Conservation (phyloP, 768 basidiomycete genomes). For the Agaricus subrufescens region DNA sequence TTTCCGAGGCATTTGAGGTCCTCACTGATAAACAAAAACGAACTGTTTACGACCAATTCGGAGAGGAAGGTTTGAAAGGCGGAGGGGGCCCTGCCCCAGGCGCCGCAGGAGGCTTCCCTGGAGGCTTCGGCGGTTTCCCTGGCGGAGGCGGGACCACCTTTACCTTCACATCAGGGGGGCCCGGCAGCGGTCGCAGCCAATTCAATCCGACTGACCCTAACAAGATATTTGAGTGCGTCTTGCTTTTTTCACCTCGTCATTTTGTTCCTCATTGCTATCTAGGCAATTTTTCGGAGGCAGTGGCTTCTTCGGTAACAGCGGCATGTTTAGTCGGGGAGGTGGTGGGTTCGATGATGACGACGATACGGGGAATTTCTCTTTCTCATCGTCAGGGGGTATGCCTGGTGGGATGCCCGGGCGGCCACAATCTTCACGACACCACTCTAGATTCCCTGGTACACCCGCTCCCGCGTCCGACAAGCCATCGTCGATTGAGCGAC, state of each 20-base stretch:
- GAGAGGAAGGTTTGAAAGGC: conserved; percentile 91
- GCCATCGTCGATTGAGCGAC: conserved; percentile 66
- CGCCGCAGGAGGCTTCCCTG: conserved; percentile 28
- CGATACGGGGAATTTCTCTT: conserved; percentile 39
- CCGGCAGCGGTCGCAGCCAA: conserved; percentile 32
- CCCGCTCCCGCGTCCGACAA: conserved; percentile 27
- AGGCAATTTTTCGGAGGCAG: conserved; percentile 55
- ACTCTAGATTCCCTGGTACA: conserved; percentile 16
- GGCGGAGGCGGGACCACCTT: conserved; percentile 44
- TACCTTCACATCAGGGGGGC: conserved; percentile 47
- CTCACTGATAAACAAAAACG: conserved; percentile 86
- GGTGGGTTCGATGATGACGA: conserved; percentile 43
- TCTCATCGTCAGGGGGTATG: conserved; percentile 51
- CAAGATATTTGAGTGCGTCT: conserved; percentile 81
- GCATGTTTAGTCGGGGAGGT: conserved; percentile 31
- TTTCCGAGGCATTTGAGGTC: conserved; percentile 95
- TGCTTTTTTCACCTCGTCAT: not conserved
- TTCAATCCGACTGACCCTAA: conserved; percentile 81
- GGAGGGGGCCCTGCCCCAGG: conserved; percentile 52
- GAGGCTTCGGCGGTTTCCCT: conserved; percentile 33
- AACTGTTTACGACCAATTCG: conserved; percentile 86
- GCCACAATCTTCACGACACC: conserved; percentile 19
- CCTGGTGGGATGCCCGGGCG: conserved; percentile 46
- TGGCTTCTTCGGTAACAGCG: conserved; percentile 25
- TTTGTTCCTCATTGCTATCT: conserved; percentile 9